Evolutionary conservation across 1,139 yeast genomes (phyloP), one percentile per base, ranked within the genome.

Genomic region (Debaryomycetaceae sp.): DNA sequence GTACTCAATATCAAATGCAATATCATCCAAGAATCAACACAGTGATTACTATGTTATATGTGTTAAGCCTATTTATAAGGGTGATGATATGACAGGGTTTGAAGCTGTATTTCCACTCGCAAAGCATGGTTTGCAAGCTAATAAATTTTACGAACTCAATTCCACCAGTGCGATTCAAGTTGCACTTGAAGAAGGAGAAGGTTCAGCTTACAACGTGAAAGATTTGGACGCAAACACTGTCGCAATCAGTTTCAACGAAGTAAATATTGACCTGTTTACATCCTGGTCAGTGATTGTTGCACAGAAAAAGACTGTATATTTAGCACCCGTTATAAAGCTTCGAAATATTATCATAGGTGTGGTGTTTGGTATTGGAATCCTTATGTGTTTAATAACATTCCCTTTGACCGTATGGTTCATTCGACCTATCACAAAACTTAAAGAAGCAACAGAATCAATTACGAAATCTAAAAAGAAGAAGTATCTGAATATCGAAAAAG

Each of bases 331-430:
- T 4, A 61, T 71, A 19, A 75, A 72, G 45, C 64, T 89, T 36
- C 73, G 84, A 4, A 79, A 79, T 46, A 84, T 87, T 39, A 82
- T 87, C 42, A 75, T 84, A 37, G 95, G 94, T 2, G 82, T 87
- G 1, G 88, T 87, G 17, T 66, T 87, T 32, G 96, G 89, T 1
- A 79, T 87, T 26, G 91, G 95, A 2, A 87, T 71, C 0, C 78
- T 86, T 46, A 80, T 89, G 67, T 76, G 87, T 47, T 48, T 87
- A 1, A 63, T 86, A 15, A 87, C 97, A 1, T 78, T 89, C 57
- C 89, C 95, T 2, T 63, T 88, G 42, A 91, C 96, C 0, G 87
- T 88, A 41, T 82, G 81, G 70, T 91, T 92, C 31, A 92, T 89
- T 4, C 65, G 86, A 44, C 97, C 98, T 0, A 86, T 92, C 40